These are phyloP conservation scores for Panicum hallii DNA, from an alignment of 202 grass and related monocot species.

Conservation along the genomic window DNA sequence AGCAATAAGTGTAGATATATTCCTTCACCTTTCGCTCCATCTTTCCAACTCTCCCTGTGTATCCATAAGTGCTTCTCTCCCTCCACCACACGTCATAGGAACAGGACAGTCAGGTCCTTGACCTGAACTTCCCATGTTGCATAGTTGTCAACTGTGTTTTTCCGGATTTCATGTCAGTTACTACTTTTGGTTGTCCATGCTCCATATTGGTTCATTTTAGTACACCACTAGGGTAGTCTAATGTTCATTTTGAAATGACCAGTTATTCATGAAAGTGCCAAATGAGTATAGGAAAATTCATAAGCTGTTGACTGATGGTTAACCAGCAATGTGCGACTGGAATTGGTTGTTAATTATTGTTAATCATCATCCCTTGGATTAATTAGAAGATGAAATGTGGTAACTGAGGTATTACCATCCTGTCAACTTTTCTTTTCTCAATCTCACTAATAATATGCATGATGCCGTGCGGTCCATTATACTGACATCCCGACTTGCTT, in stretches of 20 bases:
- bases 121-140: neutral
- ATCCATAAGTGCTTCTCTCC: neutral
- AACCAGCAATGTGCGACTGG: neutral
- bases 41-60: neutral
- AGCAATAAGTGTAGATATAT: neutral
- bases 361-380: slow-evolving; percentile 12
- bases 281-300: slow-evolving; percentile 22
- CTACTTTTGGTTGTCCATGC: neutral
- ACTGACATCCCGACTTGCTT: neutral
- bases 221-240: neutral
- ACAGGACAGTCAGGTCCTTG: neutral
- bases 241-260: neutral
- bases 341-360: slow-evolving; percentile 9
- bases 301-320: slow-evolving; percentile 25
- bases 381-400: slow-evolving; percentile 18
- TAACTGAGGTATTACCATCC: neutral
- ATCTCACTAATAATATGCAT: neutral
- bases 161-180: neutral
- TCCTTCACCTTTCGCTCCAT: neutral
- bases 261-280: slow-evolving; percentile 3
- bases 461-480: neutral
- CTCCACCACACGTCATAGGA: neutral
- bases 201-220: slow-evolving; percentile 7
- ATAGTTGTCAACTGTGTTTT: slow-evolving; percentile 6
- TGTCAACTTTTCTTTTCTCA: slow-evolving; percentile 8